Percentiles rank a stretch among this genome's conserved stretches.
Conservation (phyloP, 2,329 filamentous ascomycete genomes). For the Aspergillus quadricinctus region DNA sequence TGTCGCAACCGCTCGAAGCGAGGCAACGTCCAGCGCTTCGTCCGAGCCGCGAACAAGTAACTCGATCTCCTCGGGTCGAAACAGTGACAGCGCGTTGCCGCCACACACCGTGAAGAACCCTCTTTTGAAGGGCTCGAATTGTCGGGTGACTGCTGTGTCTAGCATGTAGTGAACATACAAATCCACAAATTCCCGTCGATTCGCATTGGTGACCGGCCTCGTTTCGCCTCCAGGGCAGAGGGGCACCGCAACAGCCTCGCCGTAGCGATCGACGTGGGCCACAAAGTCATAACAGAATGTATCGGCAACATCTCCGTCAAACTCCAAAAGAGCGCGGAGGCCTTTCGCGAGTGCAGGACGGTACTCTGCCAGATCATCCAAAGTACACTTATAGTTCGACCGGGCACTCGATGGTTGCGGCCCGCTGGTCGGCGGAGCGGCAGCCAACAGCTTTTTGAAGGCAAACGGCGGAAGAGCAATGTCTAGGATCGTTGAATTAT, state of each 20-base stretch:
- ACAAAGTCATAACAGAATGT: conserved; percentile 81
- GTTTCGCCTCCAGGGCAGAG: conserved; percentile 71
- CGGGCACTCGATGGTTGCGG: conserved; percentile 54
- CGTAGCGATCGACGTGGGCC: conserved; percentile 72
- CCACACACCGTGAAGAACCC: conserved; percentile 91
- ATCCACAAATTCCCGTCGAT: conserved; percentile 81
- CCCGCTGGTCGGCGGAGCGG: conserved; percentile 61
- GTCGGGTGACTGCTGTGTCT: conserved; percentile 69
- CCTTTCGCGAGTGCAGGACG: conserved; percentile 71
- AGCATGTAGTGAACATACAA: conserved; percentile 76
- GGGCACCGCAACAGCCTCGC: conserved; percentile 60
- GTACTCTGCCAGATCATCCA: conserved; percentile 80
- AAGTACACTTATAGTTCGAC: conserved; percentile 62
- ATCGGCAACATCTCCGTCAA: conserved; percentile 74
- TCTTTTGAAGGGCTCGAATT: conserved; percentile 90
- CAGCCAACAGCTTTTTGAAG: conserved; percentile 79
- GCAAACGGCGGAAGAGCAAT: conserved; percentile 83
- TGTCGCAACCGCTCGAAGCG: conserved; percentile 69
- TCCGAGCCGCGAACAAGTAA: conserved; percentile 80
- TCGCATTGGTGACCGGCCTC: conserved; percentile 74
- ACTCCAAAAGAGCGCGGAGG: conserved; percentile 71
- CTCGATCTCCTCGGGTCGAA: conserved; percentile 88
- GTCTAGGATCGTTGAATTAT: conserved; percentile 90
- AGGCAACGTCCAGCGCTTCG: conserved; percentile 72
- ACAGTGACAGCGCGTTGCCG: conserved; percentile 80